These are phyloP conservation scores for Kwoniella botswanensis DNA, from an alignment of 768 basidiomycete species.

Conservation along the genomic window DNA sequence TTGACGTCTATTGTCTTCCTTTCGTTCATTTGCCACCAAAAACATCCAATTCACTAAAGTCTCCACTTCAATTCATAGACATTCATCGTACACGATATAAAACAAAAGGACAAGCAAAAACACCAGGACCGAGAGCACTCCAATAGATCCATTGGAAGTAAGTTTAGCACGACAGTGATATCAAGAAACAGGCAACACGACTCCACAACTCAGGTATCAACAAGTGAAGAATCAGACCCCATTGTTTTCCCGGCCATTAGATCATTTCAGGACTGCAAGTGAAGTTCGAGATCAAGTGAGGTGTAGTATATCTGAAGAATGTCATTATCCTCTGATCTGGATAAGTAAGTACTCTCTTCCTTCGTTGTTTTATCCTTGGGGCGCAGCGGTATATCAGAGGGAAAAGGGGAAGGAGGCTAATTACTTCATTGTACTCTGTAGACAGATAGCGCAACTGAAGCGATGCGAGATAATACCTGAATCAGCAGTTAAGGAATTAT, in stretches of 20 bases:
- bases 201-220: no score
- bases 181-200: no score
- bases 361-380: not conserved
- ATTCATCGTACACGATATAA: not conserved
- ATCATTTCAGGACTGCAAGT: not conserved
- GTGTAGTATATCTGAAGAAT: conserved; percentile 1
- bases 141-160: no score
- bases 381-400: not conserved
- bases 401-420: not conserved
- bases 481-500: conserved; percentile 91
- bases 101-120: not conserved
- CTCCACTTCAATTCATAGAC: not conserved
- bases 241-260: no score
- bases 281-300: not conserved
- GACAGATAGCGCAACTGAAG: conserved; percentile 92
- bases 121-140: no score
- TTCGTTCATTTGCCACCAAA: conserved; percentile 11
- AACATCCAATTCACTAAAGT: not conserved
- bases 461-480: conserved; percentile 95
- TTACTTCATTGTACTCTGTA: conserved; percentile 51
- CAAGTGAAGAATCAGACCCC: not conserved
- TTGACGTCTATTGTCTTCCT: conserved; percentile 6
- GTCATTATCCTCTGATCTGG: conserved; percentile 50
- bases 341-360: conserved; percentile 40
- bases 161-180: no score